Evolutionary conservation across 352 stramenopile genomes (phyloP).

Genomic region (Globisporangium mamillatum): DNA sequence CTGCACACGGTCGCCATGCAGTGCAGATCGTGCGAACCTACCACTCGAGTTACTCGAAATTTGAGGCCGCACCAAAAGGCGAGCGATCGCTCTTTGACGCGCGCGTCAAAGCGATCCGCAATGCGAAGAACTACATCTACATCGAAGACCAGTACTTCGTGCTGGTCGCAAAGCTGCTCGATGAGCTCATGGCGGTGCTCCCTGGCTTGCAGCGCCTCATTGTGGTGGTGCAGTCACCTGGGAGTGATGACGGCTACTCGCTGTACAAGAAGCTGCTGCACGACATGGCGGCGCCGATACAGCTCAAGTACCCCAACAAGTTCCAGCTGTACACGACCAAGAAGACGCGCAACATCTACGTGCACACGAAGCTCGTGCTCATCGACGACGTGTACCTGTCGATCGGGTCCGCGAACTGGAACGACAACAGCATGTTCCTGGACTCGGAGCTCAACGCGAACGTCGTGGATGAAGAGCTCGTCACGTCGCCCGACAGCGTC

Average conservation of each 20-base stretch:
- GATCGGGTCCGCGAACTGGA: conserved; percentile 58
- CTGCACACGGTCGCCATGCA: conserved; percentile 22
- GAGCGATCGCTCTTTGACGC: conserved; percentile 42
- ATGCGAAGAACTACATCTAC: conserved; percentile 56
- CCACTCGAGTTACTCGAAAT: conserved; percentile 36
- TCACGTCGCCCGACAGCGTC: conserved; percentile 27
- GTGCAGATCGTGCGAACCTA: conserved; percentile 56
- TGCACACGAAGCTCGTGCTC: conserved; percentile 56
- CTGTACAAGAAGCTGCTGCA: conserved; percentile 52
- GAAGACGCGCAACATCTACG: conserved; percentile 33
- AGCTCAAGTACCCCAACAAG: conserved; percentile 41
- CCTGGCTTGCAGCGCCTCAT: conserved; percentile 39
- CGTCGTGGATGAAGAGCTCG: conserved; percentile 37
- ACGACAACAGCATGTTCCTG: conserved; percentile 53
- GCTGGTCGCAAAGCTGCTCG: conserved; percentile 33
- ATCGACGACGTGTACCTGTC: conserved; percentile 14
- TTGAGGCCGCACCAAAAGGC: conserved; percentile 41
- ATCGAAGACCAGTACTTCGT: conserved; percentile 67
- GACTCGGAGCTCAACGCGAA: conserved; percentile 55
- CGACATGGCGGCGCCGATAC: conserved; percentile 49
- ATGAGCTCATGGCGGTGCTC: conserved; percentile 43
- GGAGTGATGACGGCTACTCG: conserved; percentile 24
- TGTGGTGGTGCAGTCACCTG: conserved; percentile 34
- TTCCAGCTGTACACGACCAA: conserved; percentile 46
- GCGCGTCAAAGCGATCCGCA: conserved; percentile 44